These are phyloP conservation scores for Alternaria angustiovoidea DNA, from an alignment of 2,329 filamentous ascomycete genomes.

Conservation along the genomic window DNA sequence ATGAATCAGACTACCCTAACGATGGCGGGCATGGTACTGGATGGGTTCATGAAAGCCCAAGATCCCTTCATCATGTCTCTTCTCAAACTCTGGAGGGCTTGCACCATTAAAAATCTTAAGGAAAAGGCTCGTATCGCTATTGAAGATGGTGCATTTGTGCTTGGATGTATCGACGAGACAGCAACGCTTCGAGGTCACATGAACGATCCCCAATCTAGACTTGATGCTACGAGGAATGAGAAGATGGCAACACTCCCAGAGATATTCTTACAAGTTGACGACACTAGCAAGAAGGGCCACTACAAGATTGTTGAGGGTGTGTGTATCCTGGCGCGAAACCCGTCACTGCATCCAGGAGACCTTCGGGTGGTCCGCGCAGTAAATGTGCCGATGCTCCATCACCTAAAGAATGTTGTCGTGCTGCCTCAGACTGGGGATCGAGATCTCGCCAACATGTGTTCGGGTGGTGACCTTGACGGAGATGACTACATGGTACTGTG, in stretches of 20 bases:
- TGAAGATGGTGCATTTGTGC: constrained; percentile 82
- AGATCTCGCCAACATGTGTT: constrained; percentile 91
- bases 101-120: constrained; percentile 88
- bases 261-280: constrained; percentile 85
- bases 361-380: constrained; percentile 87
- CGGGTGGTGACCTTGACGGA: constrained; percentile 92
- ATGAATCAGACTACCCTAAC: constrained; percentile 80
- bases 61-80: constrained; percentile 87
- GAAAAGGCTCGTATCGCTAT: constrained; percentile 89
- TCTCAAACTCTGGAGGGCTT: constrained; percentile 84
- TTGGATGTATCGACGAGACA: constrained; percentile 90
- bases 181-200: constrained; percentile 75
- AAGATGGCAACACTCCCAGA: constrained; percentile 68
- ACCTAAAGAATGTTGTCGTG: constrained; percentile 86
- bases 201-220: constrained; percentile 53
- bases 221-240: constrained; percentile 56
- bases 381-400: constrained; percentile 73
- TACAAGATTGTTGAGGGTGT: constrained; percentile 75
- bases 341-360: constrained; percentile 92
- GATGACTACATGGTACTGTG: constrained; percentile 96
- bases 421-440: constrained; percentile 84
- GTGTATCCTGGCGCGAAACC: constrained; percentile 89
- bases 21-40: constrained; percentile 77
- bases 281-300: constrained; percentile 60
- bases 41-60: constrained; percentile 75